Base-by-base conservation (phyloP, 2,329 filamentous ascomycete genomes). In the Coniochaeta sp. region DNA sequence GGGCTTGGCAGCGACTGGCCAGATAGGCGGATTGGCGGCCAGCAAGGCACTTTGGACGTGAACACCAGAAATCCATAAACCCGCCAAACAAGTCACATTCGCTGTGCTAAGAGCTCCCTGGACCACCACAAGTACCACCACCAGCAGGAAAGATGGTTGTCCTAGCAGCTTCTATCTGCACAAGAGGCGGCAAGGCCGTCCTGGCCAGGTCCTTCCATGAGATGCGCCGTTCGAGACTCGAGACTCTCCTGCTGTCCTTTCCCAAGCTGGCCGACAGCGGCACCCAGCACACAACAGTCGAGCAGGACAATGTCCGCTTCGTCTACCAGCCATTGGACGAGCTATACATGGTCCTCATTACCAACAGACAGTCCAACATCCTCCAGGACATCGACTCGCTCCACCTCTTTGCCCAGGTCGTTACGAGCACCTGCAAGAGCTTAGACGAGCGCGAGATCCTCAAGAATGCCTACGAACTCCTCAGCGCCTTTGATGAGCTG, bases 281-380 rank as follows among this genome's bases (percentile, higher is more conserved):
- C 63, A 97, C 92, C 58, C 95, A 99, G 77, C 95, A 99, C 77
- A 99, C 95, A 31, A 99, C 91, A 6, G 93, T 98, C 70, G 95
- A 99, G 78, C 93, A 98, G 78, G 96, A 99, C 80, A 98, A 96
- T 80, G 95, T 99, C 71, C 93, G 95, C 79, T 99, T 97, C 73
- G 95, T 99, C 62, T 99, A 99, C 81, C 95, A 99, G 76, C 96
- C 95, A 62, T 84, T 99, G 65, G 96, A 99, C 78, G 96, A 99
- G 81, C 88, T 99, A 65, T 99, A 99, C 84, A 98, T 99, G 86
- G 93, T 99, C 66, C 87, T 99, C 71, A 98, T 99, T 77, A 99
- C 96, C 75, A 99, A 99, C 82, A 90, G 92, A 70, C 95, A 98
- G 81, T 98, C 93, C 76, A 99, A 99, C 78, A 99, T 99, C 68